Percentiles rank a stretch among this genome's conserved stretches.
These are phyloP conservation scores for Helotiales sp. DNA, from an alignment of 2,329 filamentous ascomycete species.

Conservation along the genomic window DNA sequence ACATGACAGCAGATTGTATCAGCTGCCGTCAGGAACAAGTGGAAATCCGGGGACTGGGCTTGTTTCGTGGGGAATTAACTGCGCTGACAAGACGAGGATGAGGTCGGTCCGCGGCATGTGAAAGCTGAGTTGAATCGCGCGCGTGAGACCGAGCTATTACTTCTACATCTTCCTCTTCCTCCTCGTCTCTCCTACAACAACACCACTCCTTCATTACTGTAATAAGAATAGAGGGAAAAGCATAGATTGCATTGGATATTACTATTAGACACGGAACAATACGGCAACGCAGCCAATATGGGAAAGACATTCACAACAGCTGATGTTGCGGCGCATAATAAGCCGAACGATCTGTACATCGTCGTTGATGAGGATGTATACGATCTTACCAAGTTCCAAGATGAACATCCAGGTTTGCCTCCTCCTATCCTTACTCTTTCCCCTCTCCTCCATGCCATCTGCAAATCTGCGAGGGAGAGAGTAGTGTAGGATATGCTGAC, in stretches of 20 bases:
- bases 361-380: slow-evolving; percentile 95
- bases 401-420: slow-evolving; percentile 74
- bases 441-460: slow-evolving; percentile 37
- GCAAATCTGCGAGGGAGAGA: background rate
- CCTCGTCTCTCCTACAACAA: background rate
- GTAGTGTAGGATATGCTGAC: background rate
- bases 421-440: background rate
- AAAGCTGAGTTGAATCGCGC: background rate
- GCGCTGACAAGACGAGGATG: no score
- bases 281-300: slow-evolving; percentile 66
- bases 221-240: background rate
- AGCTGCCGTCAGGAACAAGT: background rate
- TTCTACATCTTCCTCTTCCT: background rate
- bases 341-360: slow-evolving; percentile 81
- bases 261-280: background rate
- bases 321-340: slow-evolving; percentile 92
- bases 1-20: no score
- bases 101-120: no score
- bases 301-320: slow-evolving; percentile 79
- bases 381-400: slow-evolving; percentile 85
- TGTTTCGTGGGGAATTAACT: no score
- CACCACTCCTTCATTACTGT: background rate
- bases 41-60: no score
- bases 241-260: background rate
- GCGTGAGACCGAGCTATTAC: background rate